Evolutionary conservation across 148 eudicot genomes (phyloP).

Genomic region (Chenopodium formosanum): DNA sequence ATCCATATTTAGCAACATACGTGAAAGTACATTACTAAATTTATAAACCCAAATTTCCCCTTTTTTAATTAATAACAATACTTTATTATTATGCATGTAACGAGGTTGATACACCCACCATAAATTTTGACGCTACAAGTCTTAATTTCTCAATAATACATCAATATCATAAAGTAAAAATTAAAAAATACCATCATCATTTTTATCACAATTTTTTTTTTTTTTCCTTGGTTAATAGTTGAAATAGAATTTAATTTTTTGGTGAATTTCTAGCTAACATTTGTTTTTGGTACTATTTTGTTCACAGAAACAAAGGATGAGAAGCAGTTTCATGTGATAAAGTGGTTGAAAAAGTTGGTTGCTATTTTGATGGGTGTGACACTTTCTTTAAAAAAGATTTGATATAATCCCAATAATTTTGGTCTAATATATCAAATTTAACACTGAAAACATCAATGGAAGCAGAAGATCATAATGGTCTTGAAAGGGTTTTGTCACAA

Average conservation of each 20-base stretch:
- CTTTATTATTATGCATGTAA: constrained; percentile 22
- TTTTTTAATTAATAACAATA: background rate
- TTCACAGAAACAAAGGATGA: constrained; percentile 8
- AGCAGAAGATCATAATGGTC: constrained; percentile 43
- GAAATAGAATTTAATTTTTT: background rate
- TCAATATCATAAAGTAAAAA: background rate
- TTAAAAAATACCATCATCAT: no score
- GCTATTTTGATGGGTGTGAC: constrained; percentile 11
- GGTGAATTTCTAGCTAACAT: constrained; percentile 2
- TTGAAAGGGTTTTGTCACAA: constrained; percentile 79
- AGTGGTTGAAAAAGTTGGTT: constrained; percentile 31
- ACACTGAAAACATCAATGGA: constrained; percentile 43
- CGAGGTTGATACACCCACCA: constrained; percentile 24
- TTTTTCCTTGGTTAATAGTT: background rate
- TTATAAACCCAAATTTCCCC: background rate
- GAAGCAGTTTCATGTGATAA: constrained; percentile 29
- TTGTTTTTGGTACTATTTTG: constrained; percentile 3
- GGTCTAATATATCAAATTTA: background rate
- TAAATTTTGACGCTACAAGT: constrained; percentile 13
- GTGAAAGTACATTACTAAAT: background rate
- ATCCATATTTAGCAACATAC: background rate
- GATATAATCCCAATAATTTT: background rate
- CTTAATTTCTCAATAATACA: constrained; percentile 9
- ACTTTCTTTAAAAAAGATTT: background rate
- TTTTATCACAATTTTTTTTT: background rate